A percentile compares a stretch with the other conserved stretches of the same genome.
Evolutionary conservation across 805 yeast species (phyloP).

Genomic region (Ascoidea tarda): DNA sequence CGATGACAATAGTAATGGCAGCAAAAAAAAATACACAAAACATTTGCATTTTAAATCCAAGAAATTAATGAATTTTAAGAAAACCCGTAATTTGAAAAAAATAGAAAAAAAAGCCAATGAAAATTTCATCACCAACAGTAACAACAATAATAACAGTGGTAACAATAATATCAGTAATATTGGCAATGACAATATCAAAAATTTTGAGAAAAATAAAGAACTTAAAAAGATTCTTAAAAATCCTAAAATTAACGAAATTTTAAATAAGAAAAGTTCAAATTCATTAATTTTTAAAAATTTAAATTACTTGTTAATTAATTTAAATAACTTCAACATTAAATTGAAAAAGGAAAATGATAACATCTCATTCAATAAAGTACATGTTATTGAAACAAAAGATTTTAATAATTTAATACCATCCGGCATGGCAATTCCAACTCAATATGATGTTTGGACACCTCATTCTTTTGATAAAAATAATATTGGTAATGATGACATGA

Average conservation of each 20-base stretch:
- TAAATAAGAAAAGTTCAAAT: background rate
- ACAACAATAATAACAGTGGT: background rate
- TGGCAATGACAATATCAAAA: background rate
- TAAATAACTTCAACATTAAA: slow-evolving; percentile 7
- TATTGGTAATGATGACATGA: background rate
- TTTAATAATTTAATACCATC: slow-evolving; percentile 5
- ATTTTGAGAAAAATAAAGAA: background rate
- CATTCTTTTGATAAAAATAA: background rate
- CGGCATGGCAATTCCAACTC: slow-evolving; percentile 6
- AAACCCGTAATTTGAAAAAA: background rate
- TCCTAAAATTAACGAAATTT: background rate
- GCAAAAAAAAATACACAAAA: slow-evolving; percentile 1
- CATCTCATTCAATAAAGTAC: slow-evolving; percentile 6
- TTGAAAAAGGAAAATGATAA: slow-evolving; percentile 7
- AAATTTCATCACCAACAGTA: background rate
- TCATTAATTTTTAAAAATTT: slow-evolving; percentile 5
- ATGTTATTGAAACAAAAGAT: background rate
- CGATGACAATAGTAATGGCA: background rate
- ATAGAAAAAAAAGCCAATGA: background rate
- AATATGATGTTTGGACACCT: background rate
- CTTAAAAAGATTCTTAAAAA: background rate
- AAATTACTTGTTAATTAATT: slow-evolving; percentile 3
- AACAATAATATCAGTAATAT: background rate
- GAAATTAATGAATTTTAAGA: background rate
- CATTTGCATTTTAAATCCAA: background rate